Base-by-base conservation (phyloP, 495 filamentous ascomycete species). In the Neurospora sp. region DNA sequence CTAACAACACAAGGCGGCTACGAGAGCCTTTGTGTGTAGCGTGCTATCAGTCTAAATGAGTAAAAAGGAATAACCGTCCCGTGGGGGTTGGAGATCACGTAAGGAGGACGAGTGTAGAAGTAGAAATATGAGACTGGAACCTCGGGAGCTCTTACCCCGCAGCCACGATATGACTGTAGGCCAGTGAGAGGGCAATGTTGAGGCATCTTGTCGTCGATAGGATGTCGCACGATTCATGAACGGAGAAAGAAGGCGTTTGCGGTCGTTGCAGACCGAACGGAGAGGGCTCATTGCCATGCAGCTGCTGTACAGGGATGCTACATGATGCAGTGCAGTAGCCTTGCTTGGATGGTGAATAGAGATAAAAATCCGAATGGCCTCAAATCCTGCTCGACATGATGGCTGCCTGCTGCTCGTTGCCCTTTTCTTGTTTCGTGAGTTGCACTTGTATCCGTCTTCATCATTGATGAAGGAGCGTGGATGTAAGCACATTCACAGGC, bases 201-300 rank as follows among this genome's bases (percentile, higher is more conserved):
- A 16, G 53, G 7, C 53, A 35, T 61, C 22, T 18, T 12, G 53
- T 65, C 27, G 27, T 16, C 27, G 14, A 37, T 14, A 16, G 53
- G 27, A 31, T 65, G 27, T 31, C 53, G 53, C 53, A 65, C 53
- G 53, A 59, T 59, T 22, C 10, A 27, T 31, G 22, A 65, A 14
- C 12, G 16, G 53, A 65, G 53, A 65, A 65, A 35, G 27, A 65
- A 35, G 27, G 53, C 53, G 53, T 35, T 35, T 27, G 53, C 10
- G 14, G 53, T 65, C 7, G 48, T 37, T 44, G 16, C 27, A 68
- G 45, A 72, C 45, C 70, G 45, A 68, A 8, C 27, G 45, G 45
- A 12, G 70, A 72, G 48, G 48, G 45, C 70, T 61, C 27, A 27
- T 37, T 72, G 45, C 70, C 70, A 68, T 72, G 70, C 70, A 72